Evolutionary conservation across 2,329 filamentous ascomycete genomes (phyloP), one percentile per base, ranked within the genome.

Genomic region (Teratosphaeria nubilosa): DNA sequence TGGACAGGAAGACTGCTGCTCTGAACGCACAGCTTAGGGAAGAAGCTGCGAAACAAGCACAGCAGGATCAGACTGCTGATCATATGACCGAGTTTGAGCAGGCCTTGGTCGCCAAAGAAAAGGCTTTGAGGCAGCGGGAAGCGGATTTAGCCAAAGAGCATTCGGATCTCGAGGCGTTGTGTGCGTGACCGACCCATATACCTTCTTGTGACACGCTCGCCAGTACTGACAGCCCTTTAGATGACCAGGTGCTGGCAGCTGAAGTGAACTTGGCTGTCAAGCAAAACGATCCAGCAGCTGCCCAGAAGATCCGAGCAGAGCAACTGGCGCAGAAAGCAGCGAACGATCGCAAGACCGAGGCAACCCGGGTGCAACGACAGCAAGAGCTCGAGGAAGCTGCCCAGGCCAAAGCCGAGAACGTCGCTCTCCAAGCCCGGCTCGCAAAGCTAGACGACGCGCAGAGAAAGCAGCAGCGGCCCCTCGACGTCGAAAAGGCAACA

Each of bases 341-440:
- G 13, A 37, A 54, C 13, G 51, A 61, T 48, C 55, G 53, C 22
- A 61, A 61, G 53, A 59, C 55, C 45, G 59, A 56, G 14, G 55
- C 53, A 13, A 54, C 54, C 5, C 51, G 55, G 11, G 48, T 59
- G 30, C 54, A 55, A 32, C 51, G 51, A 22, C 51, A 57, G 56
- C 20, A 48, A 7, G 56, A 53, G 56, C 56, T 54, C 51, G 56
- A 50, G 7, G 45, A 56, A 24, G 22, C 30, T 34, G 55, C 55
- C 3, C 48, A 51, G 27, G 22, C 32, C 14, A 56, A 56, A 24
- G 55, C 55, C 10, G 55, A 56, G 27, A 56, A 56, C 51, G 55
- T 31, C 32, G 45, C 24, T 16, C 14, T 56, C 30, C 24, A 48
- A n/a, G 51, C 53, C 20, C 41, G 50, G 14, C 31, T 57, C 24